phyloP scores from a whole-genome alignment of 164 flowering plant genomes.

The Euptelea pleiosperma region DNA sequence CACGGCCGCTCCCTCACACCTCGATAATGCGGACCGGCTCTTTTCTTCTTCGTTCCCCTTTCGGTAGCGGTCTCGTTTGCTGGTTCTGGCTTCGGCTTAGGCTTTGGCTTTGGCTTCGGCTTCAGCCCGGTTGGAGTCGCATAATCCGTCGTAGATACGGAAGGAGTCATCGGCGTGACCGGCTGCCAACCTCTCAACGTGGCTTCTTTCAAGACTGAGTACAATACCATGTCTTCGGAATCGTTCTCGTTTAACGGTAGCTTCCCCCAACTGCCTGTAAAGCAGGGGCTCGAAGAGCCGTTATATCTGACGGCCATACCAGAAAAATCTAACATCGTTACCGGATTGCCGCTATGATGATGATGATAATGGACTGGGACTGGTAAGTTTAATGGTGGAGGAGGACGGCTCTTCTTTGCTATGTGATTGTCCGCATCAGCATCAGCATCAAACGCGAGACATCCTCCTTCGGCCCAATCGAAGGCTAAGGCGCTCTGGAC shows the following conservation, averaged over 20 bases:
- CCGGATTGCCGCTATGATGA: neutral
- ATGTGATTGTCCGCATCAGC: neutral
- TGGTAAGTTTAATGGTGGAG: neutral
- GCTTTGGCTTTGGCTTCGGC: neutral
- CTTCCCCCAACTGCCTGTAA: slow-evolving; percentile 19
- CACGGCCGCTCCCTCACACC: slow-evolving; percentile 32
- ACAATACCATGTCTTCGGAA: slow-evolving; percentile 25
- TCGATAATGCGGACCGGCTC: slow-evolving; percentile 16
- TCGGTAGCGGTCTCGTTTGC: neutral
- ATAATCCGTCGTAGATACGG: neutral
- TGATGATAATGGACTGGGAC: neutral
- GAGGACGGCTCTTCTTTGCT: neutral
- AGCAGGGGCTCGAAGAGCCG: slow-evolving; percentile 15
- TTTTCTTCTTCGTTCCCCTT: slow-evolving; percentile 12
- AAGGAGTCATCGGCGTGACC: neutral
- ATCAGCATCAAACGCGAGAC: too few relatives aligned
- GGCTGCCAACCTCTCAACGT: slow-evolving; percentile 16
- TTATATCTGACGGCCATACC: neutral
- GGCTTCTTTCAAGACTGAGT: slow-evolving; percentile 24
- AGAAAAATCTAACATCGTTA: slow-evolving; percentile 13
- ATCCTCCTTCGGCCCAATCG: slow-evolving; percentile 1
- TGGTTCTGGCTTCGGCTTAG: neutral
- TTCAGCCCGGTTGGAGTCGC: neutral
- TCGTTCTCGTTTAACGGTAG: slow-evolving; percentile 29
- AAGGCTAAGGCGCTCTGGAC: slow-evolving; percentile 11